phyloP scores from a whole-genome alignment of 331 rosid species.

The Quercus phellos region DNA sequence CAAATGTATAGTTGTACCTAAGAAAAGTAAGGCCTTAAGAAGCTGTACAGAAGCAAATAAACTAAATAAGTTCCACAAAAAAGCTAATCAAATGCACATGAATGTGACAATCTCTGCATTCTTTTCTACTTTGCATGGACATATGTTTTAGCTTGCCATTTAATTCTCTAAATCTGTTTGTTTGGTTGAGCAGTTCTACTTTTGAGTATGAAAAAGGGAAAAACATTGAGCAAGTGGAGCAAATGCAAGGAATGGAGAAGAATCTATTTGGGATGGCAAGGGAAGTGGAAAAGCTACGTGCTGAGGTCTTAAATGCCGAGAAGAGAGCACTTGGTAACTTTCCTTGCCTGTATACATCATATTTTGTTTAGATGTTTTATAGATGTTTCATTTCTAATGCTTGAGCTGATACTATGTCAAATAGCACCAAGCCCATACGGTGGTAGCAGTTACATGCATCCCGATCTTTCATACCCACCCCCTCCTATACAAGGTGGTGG shows the following conservation, averaged over 20 bases:
- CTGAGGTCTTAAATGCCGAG: slow-evolving; percentile 56
- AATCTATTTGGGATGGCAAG: slow-evolving; percentile 61
- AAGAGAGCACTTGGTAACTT: slow-evolving; percentile 61
- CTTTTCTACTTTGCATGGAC: not conserved
- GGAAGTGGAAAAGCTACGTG: slow-evolving; percentile 70
- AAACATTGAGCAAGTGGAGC: slow-evolving; percentile 69
- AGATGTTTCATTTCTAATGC: slow-evolving; percentile 26
- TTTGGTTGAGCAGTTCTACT: slow-evolving; percentile 39
- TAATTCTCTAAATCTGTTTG: slow-evolving; percentile 19
- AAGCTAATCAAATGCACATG: too few species aligned
- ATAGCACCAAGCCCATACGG: slow-evolving; percentile 43
- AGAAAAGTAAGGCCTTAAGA: too few species aligned
- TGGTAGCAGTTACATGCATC: slow-evolving; percentile 26
- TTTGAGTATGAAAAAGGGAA: slow-evolving; percentile 66
- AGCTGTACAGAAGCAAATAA: too few species aligned
- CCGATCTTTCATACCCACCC: slow-evolving; percentile 18
- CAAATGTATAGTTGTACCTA: too few species aligned
- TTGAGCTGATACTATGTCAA: not conserved
- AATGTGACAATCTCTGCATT: not conserved
- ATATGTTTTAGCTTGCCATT: slow-evolving; percentile 3
- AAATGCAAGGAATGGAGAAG: slow-evolving; percentile 71
- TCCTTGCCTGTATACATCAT: slow-evolving; percentile 7
- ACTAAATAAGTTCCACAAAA: too few species aligned
- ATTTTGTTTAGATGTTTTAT: slow-evolving; percentile 5
- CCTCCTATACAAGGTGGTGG: slow-evolving; percentile 33